Evolutionary conservation across 495 filamentous ascomycete genomes (phyloP).

Genomic region (Podospora didyma): DNA sequence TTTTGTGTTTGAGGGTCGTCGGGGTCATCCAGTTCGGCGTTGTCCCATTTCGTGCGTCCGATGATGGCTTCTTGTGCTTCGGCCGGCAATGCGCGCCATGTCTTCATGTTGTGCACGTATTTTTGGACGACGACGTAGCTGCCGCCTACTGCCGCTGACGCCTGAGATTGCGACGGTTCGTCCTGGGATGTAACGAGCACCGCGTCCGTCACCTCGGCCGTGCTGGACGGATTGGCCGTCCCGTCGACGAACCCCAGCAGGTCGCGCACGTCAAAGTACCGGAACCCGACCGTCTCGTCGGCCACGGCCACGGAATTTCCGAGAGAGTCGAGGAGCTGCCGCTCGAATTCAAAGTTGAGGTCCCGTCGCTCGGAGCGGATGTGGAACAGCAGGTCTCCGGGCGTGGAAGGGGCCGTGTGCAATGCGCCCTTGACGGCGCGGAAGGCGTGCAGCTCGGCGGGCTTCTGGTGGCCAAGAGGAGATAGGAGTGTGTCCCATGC

Average conservation of each 20-base stretch:
- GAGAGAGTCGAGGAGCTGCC: not conserved
- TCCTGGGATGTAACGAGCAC: not conserved
- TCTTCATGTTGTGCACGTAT: slow-evolving; percentile 7
- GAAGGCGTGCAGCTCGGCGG: slow-evolving; percentile 1
- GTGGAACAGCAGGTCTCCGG: slow-evolving; percentile 2
- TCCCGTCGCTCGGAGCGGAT: slow-evolving; percentile 3
- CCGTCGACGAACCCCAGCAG: slow-evolving; percentile 6
- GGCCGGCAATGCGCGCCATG: not conserved
- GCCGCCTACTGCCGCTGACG: not conserved
- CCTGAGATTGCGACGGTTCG: not conserved
- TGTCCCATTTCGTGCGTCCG: slow-evolving; percentile 4
- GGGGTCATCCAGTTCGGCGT: slow-evolving; percentile 2
- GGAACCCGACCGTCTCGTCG: slow-evolving; percentile 1
- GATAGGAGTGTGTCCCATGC: not conserved
- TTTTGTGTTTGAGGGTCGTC: not conserved
- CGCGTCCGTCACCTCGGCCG: not conserved
- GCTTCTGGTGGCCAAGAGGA: not conserved
- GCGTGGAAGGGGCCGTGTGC: slow-evolving; percentile 1
- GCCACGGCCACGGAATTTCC: not conserved
- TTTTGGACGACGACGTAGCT: slow-evolving; percentile 8
- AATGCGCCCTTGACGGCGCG: not conserved
- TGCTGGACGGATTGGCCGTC: not conserved
- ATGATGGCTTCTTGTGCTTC: slow-evolving; percentile 4
- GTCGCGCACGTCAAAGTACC: slow-evolving; percentile 4
- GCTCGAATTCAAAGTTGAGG: slow-evolving; percentile 5